Percentiles rank a stretch among this genome's conserved stretches.
Conservation (phyloP, 129 eudicot species). For the Arctium minus region DNA sequence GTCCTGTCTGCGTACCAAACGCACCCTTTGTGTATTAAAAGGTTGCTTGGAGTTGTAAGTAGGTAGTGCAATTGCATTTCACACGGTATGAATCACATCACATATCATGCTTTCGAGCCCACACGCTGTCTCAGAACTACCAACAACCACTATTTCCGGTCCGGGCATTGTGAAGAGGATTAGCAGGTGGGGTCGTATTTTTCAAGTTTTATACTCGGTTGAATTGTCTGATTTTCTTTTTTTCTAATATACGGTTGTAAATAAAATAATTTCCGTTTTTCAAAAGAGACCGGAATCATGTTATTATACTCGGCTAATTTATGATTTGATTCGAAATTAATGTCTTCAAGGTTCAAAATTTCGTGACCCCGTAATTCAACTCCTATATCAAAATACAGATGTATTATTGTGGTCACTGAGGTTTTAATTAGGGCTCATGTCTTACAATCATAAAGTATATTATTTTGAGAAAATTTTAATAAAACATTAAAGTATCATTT, state of each 20-base stretch:
- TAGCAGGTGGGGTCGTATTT: neutral
- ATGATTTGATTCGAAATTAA: too few species aligned
- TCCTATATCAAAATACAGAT: too few species aligned
- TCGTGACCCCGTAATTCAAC: too few species aligned
- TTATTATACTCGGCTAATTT: neutral
- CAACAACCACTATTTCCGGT: neutral
- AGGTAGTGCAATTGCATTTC: neutral
- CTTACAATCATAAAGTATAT: too few species aligned
- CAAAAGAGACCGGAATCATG: neutral
- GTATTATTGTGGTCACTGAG: too few species aligned
- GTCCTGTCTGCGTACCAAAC: too few species aligned
- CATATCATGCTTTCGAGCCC: neutral
- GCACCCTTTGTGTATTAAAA: too few species aligned
- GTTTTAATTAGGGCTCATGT: too few species aligned
- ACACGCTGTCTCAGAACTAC: neutral
- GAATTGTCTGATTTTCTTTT: too few species aligned
- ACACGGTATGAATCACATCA: neutral
- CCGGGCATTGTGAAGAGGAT: neutral
- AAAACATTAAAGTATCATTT: too few species aligned
- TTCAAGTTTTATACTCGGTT: neutral
- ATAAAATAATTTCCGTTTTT: neutral
- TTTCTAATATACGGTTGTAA: neutral
- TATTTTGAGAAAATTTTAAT: too few species aligned
- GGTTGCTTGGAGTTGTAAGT: neutral
- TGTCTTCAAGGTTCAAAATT: too few species aligned